phyloP scores from a whole-genome alignment of 2,329 filamentous ascomycete species.

The Diaporthe helianthi region DNA sequence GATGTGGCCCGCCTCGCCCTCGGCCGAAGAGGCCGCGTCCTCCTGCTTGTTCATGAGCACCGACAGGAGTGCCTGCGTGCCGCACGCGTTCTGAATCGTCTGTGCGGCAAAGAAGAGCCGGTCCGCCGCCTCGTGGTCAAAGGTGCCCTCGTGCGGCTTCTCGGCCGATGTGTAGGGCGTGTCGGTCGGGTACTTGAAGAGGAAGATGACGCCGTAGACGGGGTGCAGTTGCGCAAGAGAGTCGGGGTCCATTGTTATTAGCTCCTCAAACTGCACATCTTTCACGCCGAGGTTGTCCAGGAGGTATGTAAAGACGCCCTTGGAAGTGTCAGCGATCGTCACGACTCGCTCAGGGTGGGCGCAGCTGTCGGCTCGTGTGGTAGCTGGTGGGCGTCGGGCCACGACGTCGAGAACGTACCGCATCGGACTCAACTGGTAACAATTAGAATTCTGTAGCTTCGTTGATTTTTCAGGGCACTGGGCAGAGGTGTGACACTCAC shows the following conservation, averaged over 20 bases:
- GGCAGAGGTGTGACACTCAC: slow-evolving; percentile 49
- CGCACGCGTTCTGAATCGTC: slow-evolving; percentile 98
- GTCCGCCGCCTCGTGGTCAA: slow-evolving; percentile 77
- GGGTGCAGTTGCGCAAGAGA: slow-evolving; percentile 74
- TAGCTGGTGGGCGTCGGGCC: slow-evolving; percentile 37
- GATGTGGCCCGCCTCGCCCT: slow-evolving; percentile 53
- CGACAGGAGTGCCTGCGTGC: slow-evolving; percentile 91
- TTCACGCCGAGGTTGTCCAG: slow-evolving; percentile 91
- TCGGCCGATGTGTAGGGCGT: slow-evolving; percentile 64
- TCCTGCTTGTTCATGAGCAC: slow-evolving; percentile 86
- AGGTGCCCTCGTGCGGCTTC: slow-evolving; percentile 80
- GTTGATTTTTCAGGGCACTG: background rate
- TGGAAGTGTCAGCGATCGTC: slow-evolving; percentile 41
- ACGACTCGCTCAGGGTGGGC: slow-evolving; percentile 39
- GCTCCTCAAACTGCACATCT: slow-evolving; percentile 95
- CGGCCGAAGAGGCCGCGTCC: slow-evolving; percentile 45
- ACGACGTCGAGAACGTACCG: slow-evolving; percentile 62
- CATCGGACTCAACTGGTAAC: slow-evolving; percentile 82
- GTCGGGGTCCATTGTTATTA: slow-evolving; percentile 84
- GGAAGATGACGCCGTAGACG: slow-evolving; percentile 95
- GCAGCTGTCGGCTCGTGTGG: background rate
- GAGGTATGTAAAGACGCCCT: slow-evolving; percentile 97
- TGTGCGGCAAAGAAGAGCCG: slow-evolving; percentile 93
- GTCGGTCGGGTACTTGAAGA: slow-evolving; percentile 93
- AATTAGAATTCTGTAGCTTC: slow-evolving; percentile 13